Base-by-base conservation (phyloP, 345 rosid species). In the Litchi chinensis region DNA sequence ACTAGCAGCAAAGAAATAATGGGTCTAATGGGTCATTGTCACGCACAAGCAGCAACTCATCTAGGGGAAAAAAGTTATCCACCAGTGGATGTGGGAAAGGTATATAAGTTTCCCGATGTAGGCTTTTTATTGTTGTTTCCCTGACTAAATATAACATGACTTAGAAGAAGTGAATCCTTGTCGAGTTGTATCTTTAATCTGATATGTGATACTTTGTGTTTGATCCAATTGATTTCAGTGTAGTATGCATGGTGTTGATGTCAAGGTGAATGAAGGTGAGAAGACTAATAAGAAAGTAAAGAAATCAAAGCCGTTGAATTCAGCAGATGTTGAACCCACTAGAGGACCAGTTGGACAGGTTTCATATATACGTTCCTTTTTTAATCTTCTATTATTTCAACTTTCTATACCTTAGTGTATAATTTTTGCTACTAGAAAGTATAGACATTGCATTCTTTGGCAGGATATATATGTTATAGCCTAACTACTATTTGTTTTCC, bases 301-400 rank as follows among this genome's bases (percentile, higher is more conserved):
- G 52, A 60, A 59, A 41, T 56, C 83, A 37, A 65, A 41, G 70
- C 26, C 15, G 6, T 70, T 70, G 77, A 79, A 54, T 78, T 80
- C 86, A 60, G 71, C 39, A 56, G 87, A 83, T 72, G 41, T 40
- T 46, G 86, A 84, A 78, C 63, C 37, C 74, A 15, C 78, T 39
- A 62, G 50, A 74, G 86, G 88, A 65, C 80, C 79, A 18, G 5
- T 83, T 37, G 83, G 87, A 62, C 85, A 89, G 89, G 90, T 89
- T 59, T 16, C 12, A 54, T 32, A 60, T 40, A 21, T 75, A 22
- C 71, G 26, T 41, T 48, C 24, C 56, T 62, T 16, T 1, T 24
- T 2, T 18, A 19, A 40, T 73, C 39, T 39, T 63, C 15, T 41
- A 28, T 21, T 24, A 41, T 50, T 32, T 52, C 52, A 28, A 37